Percentiles rank a stretch among this genome's conserved stretches.
phyloP scores from a whole-genome alignment of 805 yeast genomes.

The Cyberlindnera japonica region DNA sequence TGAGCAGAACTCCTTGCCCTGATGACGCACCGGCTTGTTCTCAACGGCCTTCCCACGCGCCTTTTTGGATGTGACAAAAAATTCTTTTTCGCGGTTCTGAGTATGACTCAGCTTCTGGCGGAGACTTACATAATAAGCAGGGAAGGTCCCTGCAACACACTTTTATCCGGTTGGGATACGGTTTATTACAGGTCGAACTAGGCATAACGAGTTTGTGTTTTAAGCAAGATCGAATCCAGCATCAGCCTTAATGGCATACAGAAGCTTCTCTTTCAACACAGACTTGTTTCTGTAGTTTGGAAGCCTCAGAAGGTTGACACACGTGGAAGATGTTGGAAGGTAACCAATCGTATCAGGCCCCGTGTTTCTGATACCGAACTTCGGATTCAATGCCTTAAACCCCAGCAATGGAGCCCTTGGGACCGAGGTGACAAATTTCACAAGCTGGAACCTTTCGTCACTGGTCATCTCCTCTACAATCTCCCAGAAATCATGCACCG shows the following conservation, averaged over 20 bases:
- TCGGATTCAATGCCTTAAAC: constrained; percentile 67
- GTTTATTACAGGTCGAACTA: no score
- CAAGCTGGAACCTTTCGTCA: constrained; percentile 58
- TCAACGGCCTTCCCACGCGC: neutral
- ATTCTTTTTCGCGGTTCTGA: constrained; percentile 4
- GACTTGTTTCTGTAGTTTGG: constrained; percentile 75
- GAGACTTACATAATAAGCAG: neutral
- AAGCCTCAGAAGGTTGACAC: constrained; percentile 80
- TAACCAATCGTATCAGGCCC: constrained; percentile 41
- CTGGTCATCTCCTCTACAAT: constrained; percentile 64
- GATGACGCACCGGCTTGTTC: no score
- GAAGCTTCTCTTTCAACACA: constrained; percentile 54
- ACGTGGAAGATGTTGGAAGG: constrained; percentile 89
- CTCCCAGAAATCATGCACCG: constrained; percentile 69
- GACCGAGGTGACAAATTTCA: constrained; percentile 90
- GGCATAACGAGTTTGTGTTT: no score
- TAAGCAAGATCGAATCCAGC: constrained; percentile 75
- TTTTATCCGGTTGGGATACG: no score
- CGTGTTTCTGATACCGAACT: constrained; percentile 72
- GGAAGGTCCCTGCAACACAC: no score
- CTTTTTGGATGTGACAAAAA: constrained; percentile 8
- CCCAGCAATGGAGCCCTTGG: constrained; percentile 91
- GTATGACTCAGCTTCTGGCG: neutral
- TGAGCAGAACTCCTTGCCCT: neutral
- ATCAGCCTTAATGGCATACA: constrained; percentile 75